A percentile compares a stretch with the other conserved stretches of the same genome.
phyloP scores from a whole-genome alignment of 2,329 filamentous ascomycete species.

The Cercospora sesami region DNA sequence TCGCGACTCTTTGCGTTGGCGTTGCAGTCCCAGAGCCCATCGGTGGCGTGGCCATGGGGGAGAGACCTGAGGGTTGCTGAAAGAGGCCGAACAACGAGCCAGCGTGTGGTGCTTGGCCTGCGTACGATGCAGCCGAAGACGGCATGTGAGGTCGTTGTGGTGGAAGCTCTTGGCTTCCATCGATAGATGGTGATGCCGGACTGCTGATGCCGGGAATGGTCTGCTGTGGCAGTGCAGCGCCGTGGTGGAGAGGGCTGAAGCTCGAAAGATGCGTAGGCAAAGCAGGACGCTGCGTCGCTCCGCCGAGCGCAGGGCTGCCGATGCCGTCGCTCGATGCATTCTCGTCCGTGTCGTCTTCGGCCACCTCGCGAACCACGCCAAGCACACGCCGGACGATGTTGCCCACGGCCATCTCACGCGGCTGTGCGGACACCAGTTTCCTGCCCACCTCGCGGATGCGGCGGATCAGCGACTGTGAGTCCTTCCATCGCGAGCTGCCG shows the following conservation, averaged over 20 bases:
- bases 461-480: constrained; percentile 75
- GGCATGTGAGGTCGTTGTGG: constrained; percentile 60
- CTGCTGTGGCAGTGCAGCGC: constrained; percentile 32
- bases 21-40: constrained; percentile 28
- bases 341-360: constrained; percentile 70
- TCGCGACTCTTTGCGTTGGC: constrained; percentile 39
- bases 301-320: constrained; percentile 36
- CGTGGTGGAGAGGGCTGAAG: constrained; percentile 51
- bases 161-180: constrained; percentile 14
- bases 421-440: constrained; percentile 77
- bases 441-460: constrained; percentile 77
- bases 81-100: constrained; percentile 89
- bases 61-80: constrained; percentile 48
- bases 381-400: constrained; percentile 92
- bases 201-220: constrained; percentile 4
- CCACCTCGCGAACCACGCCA: constrained; percentile 87
- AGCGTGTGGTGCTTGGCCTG: constrained; percentile 51
- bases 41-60: constrained; percentile 41
- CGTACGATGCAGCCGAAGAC: constrained; percentile 64
- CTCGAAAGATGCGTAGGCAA: constrained; percentile 46
- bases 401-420: constrained; percentile 85
- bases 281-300: constrained; percentile 24
- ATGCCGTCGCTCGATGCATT: constrained; percentile 59
- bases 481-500: constrained; percentile 73
- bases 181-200: constrained; percentile 28